Base-by-base conservation (phyloP, 257 asterid genomes). In the Asclepias syriaca region DNA sequence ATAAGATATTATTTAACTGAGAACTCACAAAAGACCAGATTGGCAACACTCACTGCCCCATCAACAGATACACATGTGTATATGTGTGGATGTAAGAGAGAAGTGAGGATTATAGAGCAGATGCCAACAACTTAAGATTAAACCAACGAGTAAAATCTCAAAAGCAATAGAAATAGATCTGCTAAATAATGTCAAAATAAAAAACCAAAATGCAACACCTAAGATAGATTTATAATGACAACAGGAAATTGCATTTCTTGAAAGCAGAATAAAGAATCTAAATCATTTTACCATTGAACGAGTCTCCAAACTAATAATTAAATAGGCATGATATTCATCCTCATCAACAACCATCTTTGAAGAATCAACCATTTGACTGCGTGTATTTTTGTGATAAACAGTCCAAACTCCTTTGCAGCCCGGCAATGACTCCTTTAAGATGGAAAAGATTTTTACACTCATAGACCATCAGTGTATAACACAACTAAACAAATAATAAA, bases 381-480 rank as follows among this genome's bases (percentile, higher is more conserved):
- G 98, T 37, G 82, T 72, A 78, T 84, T 94, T 86, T 94, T 94
- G 87, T 91, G 97, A 87, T 89, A 94, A 77, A 94, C 99, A 58
- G 98, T 88, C 99, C 99, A 94, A 76, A 94, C 90, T 75, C 99
- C 98, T 82, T 80, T 91, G 88, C 99, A 94, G 63, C 97, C 98
- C 43, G 97, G 99, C 68, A 94, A 82, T 57, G 95, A 85, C 85
- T 88, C 98, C 98, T 94, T 80, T 73, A 83, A 64, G 77, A 70
- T 51, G 18, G n/a, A 67, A 40, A 65, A 70, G 12, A 58, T 72
- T 21, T 54, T 60, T 32, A 19, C 29, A 75, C n/a, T 79, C 43
- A 24, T 8, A 77, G 64, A 21, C 51, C 12, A 46, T 54, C 66
- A 37, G 68, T 19, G 7, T 18, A 64, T 34, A 64, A 34, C 24